Base-by-base conservation (phyloP, 1,139 yeast species). In the Chernovozyma aurita region DNA sequence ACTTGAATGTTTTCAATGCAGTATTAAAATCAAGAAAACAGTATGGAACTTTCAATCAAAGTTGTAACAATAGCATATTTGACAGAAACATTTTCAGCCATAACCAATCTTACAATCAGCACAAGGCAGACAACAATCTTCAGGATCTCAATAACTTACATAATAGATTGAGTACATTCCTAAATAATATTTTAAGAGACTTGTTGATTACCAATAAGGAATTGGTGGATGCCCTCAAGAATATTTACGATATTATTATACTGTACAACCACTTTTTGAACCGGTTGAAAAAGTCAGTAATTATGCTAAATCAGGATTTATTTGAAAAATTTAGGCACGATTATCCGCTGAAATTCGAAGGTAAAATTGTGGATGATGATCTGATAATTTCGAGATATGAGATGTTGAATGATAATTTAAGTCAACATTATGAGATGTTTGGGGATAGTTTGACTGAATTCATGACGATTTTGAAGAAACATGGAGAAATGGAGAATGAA, bases 151-250 rank as follows among this genome's bases (percentile, higher is more conserved):
- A 73, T 35, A 55, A 61, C 13, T 61, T 85, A 25, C 70, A 72
- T 44, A 61, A 59, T 17, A 63, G 63, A 28, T 69, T 85, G 42
- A 77, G 80, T 27, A 67, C 73, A 4, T 81, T 75, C 47, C 60
- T 86, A 42, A 84, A 81, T 50, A 75, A 82, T 1, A 69, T 84
- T 21, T 58, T 86, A 48, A 73, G 79, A 44, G 86, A 82, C 44
- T 76, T 88, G 18, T 69, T 85, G 52, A 63, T 86, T 35, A 81
- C 92, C 1, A 77, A 79, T 39, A 71, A 76, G 18, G 71, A 68
- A 33, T 59, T 84, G 34, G 63, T 84, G 33, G 63, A 68, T 34
- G 63, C 75, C 9, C 63, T 75, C 16, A 67, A 70, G 43, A 60
- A 57, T 31, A 49, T 78, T 38, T 58, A 76, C 35, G 69, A 71